A percentile compares a stretch with the other conserved stretches of the same genome.
Evolutionary conservation across 495 filamentous ascomycete genomes (phyloP).

Genomic region (Aspergillus panamensis): DNA sequence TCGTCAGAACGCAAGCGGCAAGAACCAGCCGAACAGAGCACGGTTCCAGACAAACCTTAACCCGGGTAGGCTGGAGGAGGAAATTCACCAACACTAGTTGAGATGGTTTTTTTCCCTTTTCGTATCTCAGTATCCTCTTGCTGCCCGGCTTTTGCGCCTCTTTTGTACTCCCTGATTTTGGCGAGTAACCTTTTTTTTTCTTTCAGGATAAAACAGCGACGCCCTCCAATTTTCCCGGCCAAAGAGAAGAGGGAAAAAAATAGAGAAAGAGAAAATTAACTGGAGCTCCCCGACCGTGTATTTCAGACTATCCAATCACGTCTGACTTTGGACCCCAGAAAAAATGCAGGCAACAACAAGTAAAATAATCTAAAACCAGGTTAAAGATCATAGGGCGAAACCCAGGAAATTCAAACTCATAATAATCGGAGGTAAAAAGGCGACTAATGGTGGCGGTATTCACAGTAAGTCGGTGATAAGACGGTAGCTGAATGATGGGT

Average conservation of each 20-base stretch:
- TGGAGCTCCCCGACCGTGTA: slow-evolving; percentile 16
- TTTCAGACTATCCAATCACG: slow-evolving; percentile 13
- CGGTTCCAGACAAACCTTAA: slow-evolving; percentile 41
- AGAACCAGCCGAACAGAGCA: slow-evolving; percentile 26
- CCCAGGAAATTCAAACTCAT: slow-evolving; percentile 8
- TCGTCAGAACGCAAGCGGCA: slow-evolving; percentile 39
- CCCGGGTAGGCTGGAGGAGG: slow-evolving; percentile 21
- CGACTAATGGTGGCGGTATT: slow-evolving; percentile 19
- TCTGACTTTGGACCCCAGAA: slow-evolving; percentile 3
- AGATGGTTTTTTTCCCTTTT: slow-evolving; percentile 4
- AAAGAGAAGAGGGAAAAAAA: slow-evolving; percentile 7
- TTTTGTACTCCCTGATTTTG: slow-evolving; percentile 10
- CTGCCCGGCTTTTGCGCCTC: slow-evolving; percentile 4
- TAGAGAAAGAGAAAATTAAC: slow-evolving; percentile 2
- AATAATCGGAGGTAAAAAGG: slow-evolving; percentile 7
- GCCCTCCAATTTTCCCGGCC: slow-evolving; percentile 5
- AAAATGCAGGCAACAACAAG: slow-evolving; percentile 12
- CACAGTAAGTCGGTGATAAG: slow-evolving; percentile 23
- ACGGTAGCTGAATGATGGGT: slow-evolving; percentile 30
- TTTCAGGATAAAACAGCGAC: background rate
- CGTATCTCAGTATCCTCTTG: background rate
- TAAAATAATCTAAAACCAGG: slow-evolving; percentile 9
- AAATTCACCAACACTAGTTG: slow-evolving; percentile 13
- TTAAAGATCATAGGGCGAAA: background rate
- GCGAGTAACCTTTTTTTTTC: slow-evolving; percentile 1